These are phyloP conservation scores for Hypomyces perniciosus DNA, from an alignment of 2,329 filamentous ascomycete species.

Conservation along the genomic window DNA sequence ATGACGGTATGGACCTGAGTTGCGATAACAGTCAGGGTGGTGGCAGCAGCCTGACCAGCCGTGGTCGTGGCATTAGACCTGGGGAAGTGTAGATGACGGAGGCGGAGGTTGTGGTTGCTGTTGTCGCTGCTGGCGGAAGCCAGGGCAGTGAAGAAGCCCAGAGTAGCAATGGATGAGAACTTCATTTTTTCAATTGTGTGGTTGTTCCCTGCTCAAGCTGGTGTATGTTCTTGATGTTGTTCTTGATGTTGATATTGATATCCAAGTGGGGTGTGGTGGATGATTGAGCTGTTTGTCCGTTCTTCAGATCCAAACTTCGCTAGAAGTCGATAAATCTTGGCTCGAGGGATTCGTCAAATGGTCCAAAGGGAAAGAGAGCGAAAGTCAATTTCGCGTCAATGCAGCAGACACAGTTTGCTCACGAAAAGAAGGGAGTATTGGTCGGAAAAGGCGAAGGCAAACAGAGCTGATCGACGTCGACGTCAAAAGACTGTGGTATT, in stretches of 20 bases:
- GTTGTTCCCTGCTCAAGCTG: not conserved
- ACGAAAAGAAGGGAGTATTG: conserved; percentile 21
- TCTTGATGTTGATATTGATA: not conserved
- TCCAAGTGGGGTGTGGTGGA: not conserved
- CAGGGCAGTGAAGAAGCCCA: conserved; percentile 10
- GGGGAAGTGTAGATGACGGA: conserved; percentile 12
- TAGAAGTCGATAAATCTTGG: conserved; percentile 1
- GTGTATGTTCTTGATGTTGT: not conserved
- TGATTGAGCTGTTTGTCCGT: not conserved
- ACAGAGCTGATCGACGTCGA: conserved; percentile 1
- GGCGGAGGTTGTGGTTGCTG: not conserved
- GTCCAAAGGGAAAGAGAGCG: conserved; percentile 15
- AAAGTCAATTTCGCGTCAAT: conserved; percentile 29
- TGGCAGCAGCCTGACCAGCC: conserved; percentile 21
- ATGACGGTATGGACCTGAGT: conserved; percentile 53
- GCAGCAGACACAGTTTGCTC: conserved; percentile 28
- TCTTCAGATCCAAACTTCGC: not conserved
- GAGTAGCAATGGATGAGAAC: conserved; percentile 8
- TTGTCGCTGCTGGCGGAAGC: conserved; percentile 10
- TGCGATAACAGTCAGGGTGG: conserved; percentile 45
- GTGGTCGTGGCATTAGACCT: conserved; percentile 21
- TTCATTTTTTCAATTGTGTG: conserved; percentile 10
- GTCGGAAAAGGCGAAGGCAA: conserved; percentile 14
- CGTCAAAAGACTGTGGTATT: conserved; percentile 2
- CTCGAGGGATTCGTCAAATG: not conserved